Evolutionary conservation across 306 rosid genomes (phyloP), one percentile per base, ranked within the genome.

Genomic region (Cicer judaicum): DNA sequence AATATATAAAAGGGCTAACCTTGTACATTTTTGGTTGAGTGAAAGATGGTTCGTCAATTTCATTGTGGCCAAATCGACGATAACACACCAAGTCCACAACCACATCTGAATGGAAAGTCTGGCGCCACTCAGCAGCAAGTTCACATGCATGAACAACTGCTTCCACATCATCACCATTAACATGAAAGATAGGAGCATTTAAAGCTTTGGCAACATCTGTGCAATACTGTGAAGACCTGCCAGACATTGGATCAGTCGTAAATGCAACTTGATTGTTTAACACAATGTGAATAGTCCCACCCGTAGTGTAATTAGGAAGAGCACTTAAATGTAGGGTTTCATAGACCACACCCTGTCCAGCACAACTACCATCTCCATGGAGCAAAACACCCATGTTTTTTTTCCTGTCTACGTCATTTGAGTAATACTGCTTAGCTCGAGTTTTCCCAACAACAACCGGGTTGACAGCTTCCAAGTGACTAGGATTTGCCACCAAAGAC

Each of bases 101-200:
- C 68, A 91, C 99, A 74, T 94, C 99, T 7, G 97, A 90, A 87
- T 94, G 99, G 88, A 94, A 94, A 60, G 87, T 89, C 79, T 94
- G 99, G 72, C 97, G 93, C 99, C 99, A 94, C 90, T 92, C 99
- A 15, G 97, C 97, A 15, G 99, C 99, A 81, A 94, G 95, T 86
- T 94, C 96, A 80, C 88, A 92, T 42, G 88, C 97, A 79, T 91
- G 97, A 79, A 90, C 99, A 78, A 92, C 99, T 49, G 99, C 99
- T 68, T 94, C 99, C 84, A 94, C 85, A 68, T 94, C 97, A 81
- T 94, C 97, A 61, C 87, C 97, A 61, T 94, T 92, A 34, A 94
- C 99, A 73, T 92, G 97, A 68, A 94, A 87, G 73, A 94, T 94
- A 65, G 99, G 99, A 64, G 84, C 91, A 82, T 92, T 85, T 77